Evolutionary conservation across 305 asterid species (phyloP).

Genomic region (Stenogyne calaminthoides): DNA sequence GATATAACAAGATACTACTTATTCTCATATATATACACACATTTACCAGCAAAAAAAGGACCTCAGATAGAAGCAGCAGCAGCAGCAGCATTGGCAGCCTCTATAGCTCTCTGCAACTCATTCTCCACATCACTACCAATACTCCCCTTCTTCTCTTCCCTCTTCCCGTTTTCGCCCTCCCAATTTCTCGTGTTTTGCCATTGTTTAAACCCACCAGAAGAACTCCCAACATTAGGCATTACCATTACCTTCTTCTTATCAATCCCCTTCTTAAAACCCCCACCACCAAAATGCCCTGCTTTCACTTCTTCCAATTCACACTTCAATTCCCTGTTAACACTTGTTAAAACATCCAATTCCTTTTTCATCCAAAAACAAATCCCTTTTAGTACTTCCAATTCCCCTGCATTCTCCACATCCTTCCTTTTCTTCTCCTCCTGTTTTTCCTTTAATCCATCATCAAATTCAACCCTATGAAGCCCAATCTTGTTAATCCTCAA

Average conservation of each 20-base stretch:
- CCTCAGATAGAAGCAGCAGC: constrained; percentile 51
- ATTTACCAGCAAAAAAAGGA: background rate
- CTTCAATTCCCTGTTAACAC: constrained; percentile 69
- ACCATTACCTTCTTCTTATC: constrained; percentile 36
- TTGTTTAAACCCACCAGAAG: constrained; percentile 55
- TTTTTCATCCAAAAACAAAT: constrained; percentile 77
- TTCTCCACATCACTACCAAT: constrained; percentile 62
- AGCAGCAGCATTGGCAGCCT: constrained; percentile 79
- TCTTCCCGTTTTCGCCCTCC: constrained; percentile 44
- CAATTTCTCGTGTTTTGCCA: constrained; percentile 57
- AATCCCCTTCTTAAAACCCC: constrained; percentile 27
- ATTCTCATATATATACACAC: background rate
- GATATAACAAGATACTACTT: background rate
- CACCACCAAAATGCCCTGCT: constrained; percentile 30
- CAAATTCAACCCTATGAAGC: constrained; percentile 44
- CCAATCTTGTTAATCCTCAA: constrained; percentile 71
- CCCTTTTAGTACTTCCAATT: constrained; percentile 58
- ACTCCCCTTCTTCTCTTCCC: constrained; percentile 48
- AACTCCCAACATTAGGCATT: constrained; percentile 34
- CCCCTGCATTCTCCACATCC: constrained; percentile 31
- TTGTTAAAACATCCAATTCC: constrained; percentile 64
- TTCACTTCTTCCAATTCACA: constrained; percentile 57
- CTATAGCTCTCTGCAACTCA: constrained; percentile 86
- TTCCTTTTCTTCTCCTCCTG: constrained; percentile 36
- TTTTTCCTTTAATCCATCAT: constrained; percentile 39